Evolutionary conservation across 2,329 filamentous ascomycete species (phyloP).

Genomic region (Monosporascus sp.): DNA sequence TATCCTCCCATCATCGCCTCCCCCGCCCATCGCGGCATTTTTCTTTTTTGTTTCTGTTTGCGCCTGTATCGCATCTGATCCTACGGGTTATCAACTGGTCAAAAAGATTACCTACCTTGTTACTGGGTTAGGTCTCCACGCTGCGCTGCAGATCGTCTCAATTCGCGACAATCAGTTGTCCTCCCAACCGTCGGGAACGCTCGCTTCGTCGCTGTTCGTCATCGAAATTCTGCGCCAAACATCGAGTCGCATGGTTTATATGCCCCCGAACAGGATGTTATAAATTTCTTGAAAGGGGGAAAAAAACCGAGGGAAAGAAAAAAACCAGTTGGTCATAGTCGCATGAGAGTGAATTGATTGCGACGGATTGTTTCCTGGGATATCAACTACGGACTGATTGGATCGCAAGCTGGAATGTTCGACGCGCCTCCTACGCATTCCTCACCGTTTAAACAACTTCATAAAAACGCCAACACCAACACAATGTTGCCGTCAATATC

Average conservation of each 20-base stretch:
- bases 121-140: background rate
- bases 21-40: background rate
- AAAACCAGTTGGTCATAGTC: background rate
- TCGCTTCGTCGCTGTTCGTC: no score
- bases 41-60: background rate
- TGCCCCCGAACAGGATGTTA: background rate
- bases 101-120: background rate
- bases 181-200: no score
- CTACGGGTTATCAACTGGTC: background rate
- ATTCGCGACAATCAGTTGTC: background rate
- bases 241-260: background rate
- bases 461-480: slow-evolving; percentile 2
- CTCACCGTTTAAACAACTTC: background rate
- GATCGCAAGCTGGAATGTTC: background rate
- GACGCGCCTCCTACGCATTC: background rate
- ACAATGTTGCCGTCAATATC: slow-evolving; percentile 43
- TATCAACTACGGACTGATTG: background rate
- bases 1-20: background rate
- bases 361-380: background rate
- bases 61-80: background rate
- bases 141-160: background rate
- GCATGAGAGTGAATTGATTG: background rate
- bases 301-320: background rate
- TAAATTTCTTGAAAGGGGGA: background rate
- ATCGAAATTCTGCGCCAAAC: background rate